These are phyloP conservation scores for Zalaria sp. DNA, from an alignment of 2,329 filamentous ascomycete genomes.

Conservation along the genomic window DNA sequence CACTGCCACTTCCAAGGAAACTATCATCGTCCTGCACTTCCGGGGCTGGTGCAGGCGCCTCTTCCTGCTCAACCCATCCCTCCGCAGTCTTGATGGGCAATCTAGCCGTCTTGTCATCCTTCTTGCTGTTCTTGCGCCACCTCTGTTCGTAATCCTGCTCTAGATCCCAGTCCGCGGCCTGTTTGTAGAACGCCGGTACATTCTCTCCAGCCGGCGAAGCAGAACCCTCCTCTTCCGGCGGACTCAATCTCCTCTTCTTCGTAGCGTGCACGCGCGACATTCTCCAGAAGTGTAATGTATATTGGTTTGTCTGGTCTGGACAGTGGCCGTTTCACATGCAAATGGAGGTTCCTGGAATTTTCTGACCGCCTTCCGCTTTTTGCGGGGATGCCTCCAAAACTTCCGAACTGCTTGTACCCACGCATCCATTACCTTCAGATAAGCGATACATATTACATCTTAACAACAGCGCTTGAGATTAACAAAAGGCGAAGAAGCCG, in stretches of 20 bases:
- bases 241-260: slow-evolving; percentile 38
- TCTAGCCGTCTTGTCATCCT: slow-evolving; percentile 57
- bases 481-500: no score
- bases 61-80: slow-evolving; percentile 48
- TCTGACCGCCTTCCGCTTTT: no score
- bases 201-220: slow-evolving; percentile 13
- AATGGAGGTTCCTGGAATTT: no score
- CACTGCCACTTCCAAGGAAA: slow-evolving; percentile 47
- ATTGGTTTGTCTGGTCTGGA: neutral
- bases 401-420: no score
- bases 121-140: slow-evolving; percentile 67
- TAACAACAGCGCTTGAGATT: no score
- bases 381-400: no score
- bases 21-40: slow-evolving; percentile 42
- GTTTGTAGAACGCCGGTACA: slow-evolving; percentile 27
- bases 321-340: no score
- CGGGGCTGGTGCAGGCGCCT: slow-evolving; percentile 34
- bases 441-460: no score
- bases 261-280: slow-evolving; percentile 34
- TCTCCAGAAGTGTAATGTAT: neutral
- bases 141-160: slow-evolving; percentile 82
- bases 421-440: no score
- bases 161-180: slow-evolving; percentile 72
- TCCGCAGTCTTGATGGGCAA: slow-evolving; percentile 79
- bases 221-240: slow-evolving; percentile 24